Evolutionary conservation across 2,329 filamentous ascomycete genomes (phyloP), one percentile per base, ranked within the genome.

Genomic region (Sphaceloma murrayae): DNA sequence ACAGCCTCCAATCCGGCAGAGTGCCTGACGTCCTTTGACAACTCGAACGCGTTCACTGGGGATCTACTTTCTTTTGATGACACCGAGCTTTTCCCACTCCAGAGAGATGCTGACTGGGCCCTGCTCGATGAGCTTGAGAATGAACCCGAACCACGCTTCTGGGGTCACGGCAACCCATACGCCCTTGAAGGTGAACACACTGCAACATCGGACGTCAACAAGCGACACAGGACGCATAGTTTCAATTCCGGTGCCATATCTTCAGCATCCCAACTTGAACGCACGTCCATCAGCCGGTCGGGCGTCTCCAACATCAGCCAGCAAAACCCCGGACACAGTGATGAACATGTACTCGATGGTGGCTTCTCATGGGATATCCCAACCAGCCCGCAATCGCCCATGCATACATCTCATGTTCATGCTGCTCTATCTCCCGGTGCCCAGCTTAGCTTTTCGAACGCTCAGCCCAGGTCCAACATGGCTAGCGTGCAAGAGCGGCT

Each of bases 91-190:
- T 32, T 32, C 30, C 27, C 30, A 19, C 29, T 18, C 31, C 30
- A 45, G 27, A 18, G 17, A 21, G 42, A 45, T 18, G 30, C 42
- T 9, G 42, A 45, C 14, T 49, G 44, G 39, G 49, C 46, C 24
- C 47, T 51, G 10, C 42, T 45, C 14, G 42, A 45, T n/a, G n/a
- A n/a, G 21, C 26, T 45, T 24, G 22, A 27, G 11, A 11, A 30
- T 27, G 22, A 22, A 14, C 36, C 36, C 27, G 13, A 29, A 19
- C 13, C 30, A 2, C 36, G 22, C 17, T 16, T 29, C 22, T 40
- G 24, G 24, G 24, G 24, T 27, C 7, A 27, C 24, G 24, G 24
- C 6, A 27, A 27, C 24, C 24, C 24, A 27, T 27, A 27, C 24
- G 24, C 24, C 11, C 24, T 27, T 6, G 24, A 27, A 27, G 24